Evolutionary conservation across 2,329 filamentous ascomycete species (phyloP).

Genomic region (Alternaria sp.): DNA sequence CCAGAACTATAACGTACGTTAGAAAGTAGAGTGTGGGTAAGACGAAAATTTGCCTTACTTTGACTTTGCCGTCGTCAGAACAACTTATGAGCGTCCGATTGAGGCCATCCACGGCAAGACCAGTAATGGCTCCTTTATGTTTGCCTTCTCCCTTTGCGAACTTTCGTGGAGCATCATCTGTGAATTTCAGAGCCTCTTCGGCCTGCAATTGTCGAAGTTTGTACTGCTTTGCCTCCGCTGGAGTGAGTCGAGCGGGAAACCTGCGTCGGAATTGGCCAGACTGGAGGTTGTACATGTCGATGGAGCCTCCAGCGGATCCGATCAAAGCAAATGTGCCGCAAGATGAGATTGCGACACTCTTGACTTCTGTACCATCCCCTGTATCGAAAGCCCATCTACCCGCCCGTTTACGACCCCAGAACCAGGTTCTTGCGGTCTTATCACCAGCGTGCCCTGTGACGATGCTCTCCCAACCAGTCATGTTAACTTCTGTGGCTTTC

Average conservation of each 20-base stretch:
- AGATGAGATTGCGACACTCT: constrained; percentile 83
- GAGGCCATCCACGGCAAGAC: constrained; percentile 85
- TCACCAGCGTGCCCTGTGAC: constrained; percentile 91
- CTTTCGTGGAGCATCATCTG: constrained; percentile 43
- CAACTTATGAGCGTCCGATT: constrained; percentile 88
- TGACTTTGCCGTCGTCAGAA: constrained; percentile 87
- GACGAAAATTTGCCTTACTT: constrained; percentile 56
- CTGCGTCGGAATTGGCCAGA: constrained; percentile 87
- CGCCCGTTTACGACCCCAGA: constrained; percentile 93
- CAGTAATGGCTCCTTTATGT: constrained; percentile 84
- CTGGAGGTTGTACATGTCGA: constrained; percentile 97
- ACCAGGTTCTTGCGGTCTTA: constrained; percentile 89
- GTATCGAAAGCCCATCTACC: constrained; percentile 94
- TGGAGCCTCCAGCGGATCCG: constrained; percentile 80
- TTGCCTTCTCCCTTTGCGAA: constrained; percentile 67
- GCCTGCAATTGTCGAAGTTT: constrained; percentile 70
- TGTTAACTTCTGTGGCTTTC: constrained; percentile 75
- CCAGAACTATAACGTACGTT: constrained; percentile 72
- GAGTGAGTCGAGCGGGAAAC: constrained; percentile 82
- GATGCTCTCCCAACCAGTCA: constrained; percentile 96
- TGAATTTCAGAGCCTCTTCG: constrained; percentile 51
- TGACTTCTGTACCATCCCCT: constrained; percentile 80
- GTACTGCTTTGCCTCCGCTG: constrained; percentile 78
- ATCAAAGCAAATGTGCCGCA: constrained; percentile 95
- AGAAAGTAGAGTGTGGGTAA: constrained; percentile 12